phyloP scores from a whole-genome alignment of 176 grass and related monocot genomes.

The maize (Zea mays) region Zm-B73-REFERENCE-NAM-5.0 NC_050103.1:80576001-80576500 shows the following conservation, averaged over 20 bases:
- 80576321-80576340: slow-evolving; percentile 19
- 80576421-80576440: slow-evolving; percentile 84
- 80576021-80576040: not conserved
- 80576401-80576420: slow-evolving; percentile 95
- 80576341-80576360: slow-evolving; percentile 64
- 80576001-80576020: not conserved
- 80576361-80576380: slow-evolving; percentile 66
- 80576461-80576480: slow-evolving; percentile 74
- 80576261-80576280: not conserved
- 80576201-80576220: too few relatives aligned
- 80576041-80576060: not conserved
- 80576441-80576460: slow-evolving; percentile 77
- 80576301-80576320: slow-evolving; percentile 6
- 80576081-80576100: not conserved
- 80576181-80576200: not conserved
- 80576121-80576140: not conserved
- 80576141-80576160: not conserved
- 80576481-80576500: slow-evolving; percentile 91
- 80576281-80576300: slow-evolving; percentile 14
- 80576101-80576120: not conserved
- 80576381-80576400: slow-evolving; percentile 99
- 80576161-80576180: not conserved
- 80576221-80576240: not conserved
- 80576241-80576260: slow-evolving; percentile 14
- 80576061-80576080: not conserved